phyloP scores from a whole-genome alignment of 495 filamentous ascomycete genomes.

The Tuber indicum region DNA sequence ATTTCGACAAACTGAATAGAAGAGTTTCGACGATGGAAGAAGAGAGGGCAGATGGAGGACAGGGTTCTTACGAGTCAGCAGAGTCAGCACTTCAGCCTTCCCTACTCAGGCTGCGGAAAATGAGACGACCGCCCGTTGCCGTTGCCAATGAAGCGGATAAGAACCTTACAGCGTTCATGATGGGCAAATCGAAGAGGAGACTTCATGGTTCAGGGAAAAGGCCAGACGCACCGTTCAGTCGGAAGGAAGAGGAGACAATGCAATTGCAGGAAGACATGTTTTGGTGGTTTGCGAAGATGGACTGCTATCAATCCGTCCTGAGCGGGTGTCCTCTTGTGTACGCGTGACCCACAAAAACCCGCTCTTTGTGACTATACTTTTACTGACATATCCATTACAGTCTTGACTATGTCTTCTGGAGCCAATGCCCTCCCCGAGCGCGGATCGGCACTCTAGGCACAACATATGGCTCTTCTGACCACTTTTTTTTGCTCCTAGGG shows the following conservation, averaged over 20 bases:
- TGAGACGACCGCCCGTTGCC: conserved; percentile 30
- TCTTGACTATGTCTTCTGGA: conserved; percentile 71
- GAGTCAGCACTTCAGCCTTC: conserved; percentile 21
- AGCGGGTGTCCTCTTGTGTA: conserved; percentile 80
- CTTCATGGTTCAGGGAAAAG: conserved; percentile 15
- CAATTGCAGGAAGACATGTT: conserved; percentile 79
- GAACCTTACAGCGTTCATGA: conserved; percentile 41
- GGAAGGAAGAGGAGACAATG: conserved; percentile 69
- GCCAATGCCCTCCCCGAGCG: conserved; percentile 75
- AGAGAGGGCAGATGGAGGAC: conserved; percentile 40
- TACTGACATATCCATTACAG: conserved; percentile 46
- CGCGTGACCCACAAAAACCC: conserved; percentile 43
- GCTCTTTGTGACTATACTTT: background rate
- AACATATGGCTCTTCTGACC: conserved; percentile 79
- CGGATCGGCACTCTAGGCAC: conserved; percentile 71
- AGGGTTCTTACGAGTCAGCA: conserved; percentile 18
- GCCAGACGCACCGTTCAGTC: conserved; percentile 49
- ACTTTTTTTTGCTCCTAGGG: conserved; percentile 73
- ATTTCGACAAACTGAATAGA: conserved; percentile 64
- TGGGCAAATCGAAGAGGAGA: conserved; percentile 34
- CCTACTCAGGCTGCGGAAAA: conserved; percentile 31
- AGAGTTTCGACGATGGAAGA: conserved; percentile 57
- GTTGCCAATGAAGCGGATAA: conserved; percentile 43
- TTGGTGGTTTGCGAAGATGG: conserved; percentile 96
- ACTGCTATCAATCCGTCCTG: conserved; percentile 81